phyloP scores from a whole-genome alignment of 805 yeast genomes.

The Tetrapisispora fleetii region DNA sequence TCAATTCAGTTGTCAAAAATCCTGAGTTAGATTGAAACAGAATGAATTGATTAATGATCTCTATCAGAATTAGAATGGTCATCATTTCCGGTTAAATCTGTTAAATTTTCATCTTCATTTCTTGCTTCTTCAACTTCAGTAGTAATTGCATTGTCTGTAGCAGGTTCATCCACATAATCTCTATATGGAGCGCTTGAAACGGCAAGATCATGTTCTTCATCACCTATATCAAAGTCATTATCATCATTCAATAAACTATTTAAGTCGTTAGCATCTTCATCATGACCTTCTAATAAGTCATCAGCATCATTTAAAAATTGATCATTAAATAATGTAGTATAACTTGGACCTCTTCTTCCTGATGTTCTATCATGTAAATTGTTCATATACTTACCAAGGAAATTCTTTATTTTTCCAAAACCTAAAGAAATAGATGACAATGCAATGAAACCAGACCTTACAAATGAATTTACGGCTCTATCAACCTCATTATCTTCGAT shows the following conservation, averaged over 20 bases:
- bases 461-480: conserved; percentile 46
- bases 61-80: too few species aligned
- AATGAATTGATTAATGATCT: too few species aligned
- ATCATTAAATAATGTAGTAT: conserved; percentile 25
- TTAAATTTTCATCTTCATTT: too few species aligned
- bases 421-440: conserved; percentile 32
- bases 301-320: conserved; percentile 31
- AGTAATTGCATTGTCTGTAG: background rate
- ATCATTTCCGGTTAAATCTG: background rate
- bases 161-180: background rate
- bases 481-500: conserved; percentile 58
- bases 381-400: conserved; percentile 7
- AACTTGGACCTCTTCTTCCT: conserved; percentile 26
- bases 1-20: too few species aligned
- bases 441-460: conserved; percentile 44
- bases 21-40: too few species aligned
- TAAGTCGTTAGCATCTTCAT: conserved; percentile 42
- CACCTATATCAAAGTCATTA: conserved; percentile 29
- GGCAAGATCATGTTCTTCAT: conserved; percentile 12
- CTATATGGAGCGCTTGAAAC: background rate
- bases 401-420: conserved; percentile 12
- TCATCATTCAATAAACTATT: conserved; percentile 33
- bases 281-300: conserved; percentile 30
- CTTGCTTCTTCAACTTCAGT: background rate
- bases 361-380: conserved; percentile 20